Base-by-base conservation (phyloP, 768 basidiomycete genomes). In the Lactarius pseudohatsudake region DNA sequence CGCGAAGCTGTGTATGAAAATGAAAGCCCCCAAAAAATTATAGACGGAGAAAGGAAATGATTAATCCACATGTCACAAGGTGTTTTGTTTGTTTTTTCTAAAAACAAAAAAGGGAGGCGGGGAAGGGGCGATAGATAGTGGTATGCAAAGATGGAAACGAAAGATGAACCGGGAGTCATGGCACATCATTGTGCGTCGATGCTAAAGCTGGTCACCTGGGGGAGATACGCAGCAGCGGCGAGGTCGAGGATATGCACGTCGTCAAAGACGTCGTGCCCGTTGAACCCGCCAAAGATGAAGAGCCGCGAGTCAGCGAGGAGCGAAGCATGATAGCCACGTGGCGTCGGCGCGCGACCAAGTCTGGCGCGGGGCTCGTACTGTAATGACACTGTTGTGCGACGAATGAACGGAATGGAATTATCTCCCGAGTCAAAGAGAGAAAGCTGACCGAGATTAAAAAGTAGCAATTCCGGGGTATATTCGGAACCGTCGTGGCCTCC, bases 261-360 rank as follows among this genome's bases (percentile, higher is more conserved):
- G 70, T 94, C 92, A 72, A 86, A 94, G 3, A 91, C 87, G 20
- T 86, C 86, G 59, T 83, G 84, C 2, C 94, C 95, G 55, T 96
- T 94, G 72, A 89, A 90, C 59, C 95, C 96, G 36, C 96, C 95
- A 72, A 95, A 89, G 40, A 96, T 76, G 76, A 94, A 92, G 3
- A 97, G 74, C 4, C 95, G 82, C 65, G 90, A 88, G 76, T 98
- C 96, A 5, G 92, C 88, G 4, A 95, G 79, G 32, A 94, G 76
- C 0, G 93, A 81, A 10, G 87, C 85, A 72, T 97, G 96, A 77
- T 97, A 96, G 3, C 94, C 96, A 30, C 96, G 85, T 20, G 85
- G 79, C 22, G 83, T 81, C 0, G 93, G 93, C 0, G 88, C 79
- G 59, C 82, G 84, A 2, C 96, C 93, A 18, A 82, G 81, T 2